A percentile compares a stretch with the other conserved stretches of the same genome.
These are phyloP conservation scores for Aegilops sharonensis DNA, from an alignment of 176 grass and related monocot genomes.

Conservation along the genomic window DNA sequence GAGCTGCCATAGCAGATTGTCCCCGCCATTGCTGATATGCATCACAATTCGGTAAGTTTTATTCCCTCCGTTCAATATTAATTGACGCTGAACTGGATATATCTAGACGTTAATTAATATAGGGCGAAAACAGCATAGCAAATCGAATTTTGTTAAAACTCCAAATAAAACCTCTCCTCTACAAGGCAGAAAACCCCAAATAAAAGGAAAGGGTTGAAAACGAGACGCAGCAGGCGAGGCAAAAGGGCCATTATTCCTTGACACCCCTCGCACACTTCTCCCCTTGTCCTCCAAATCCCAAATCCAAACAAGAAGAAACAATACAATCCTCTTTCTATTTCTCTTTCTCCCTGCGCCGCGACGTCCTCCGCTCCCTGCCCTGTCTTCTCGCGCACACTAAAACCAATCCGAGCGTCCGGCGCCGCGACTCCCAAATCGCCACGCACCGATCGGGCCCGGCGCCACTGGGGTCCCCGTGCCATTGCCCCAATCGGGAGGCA, in stretches of 20 bases:
- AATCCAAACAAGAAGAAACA: neutral
- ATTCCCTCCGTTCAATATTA: no score
- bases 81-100: no score
- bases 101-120: no score
- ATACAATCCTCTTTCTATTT: neutral
- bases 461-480: conserved; percentile 5
- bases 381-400: conserved; percentile 56
- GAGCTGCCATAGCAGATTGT: neutral
- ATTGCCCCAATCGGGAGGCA: conserved; percentile 43
- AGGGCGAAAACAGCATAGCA: neutral
- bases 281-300: neutral
- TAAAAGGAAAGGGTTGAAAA: neutral
- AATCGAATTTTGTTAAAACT: neutral
- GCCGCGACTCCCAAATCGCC: conserved; percentile 36
- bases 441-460: conserved; percentile 35
- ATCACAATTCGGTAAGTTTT: neutral
- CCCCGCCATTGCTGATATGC: neutral
- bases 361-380: conserved; percentile 44
- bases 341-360: conserved; percentile 4
- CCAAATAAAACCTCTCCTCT: conserved; percentile 14
- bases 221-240: neutral
- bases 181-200: neutral
- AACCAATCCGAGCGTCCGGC: conserved; percentile 50
- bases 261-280: neutral
- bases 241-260: conserved; percentile 34